Evolutionary conservation across 2,329 filamentous ascomycete genomes (phyloP).

Genomic region (Penicillium janthinellum): DNA sequence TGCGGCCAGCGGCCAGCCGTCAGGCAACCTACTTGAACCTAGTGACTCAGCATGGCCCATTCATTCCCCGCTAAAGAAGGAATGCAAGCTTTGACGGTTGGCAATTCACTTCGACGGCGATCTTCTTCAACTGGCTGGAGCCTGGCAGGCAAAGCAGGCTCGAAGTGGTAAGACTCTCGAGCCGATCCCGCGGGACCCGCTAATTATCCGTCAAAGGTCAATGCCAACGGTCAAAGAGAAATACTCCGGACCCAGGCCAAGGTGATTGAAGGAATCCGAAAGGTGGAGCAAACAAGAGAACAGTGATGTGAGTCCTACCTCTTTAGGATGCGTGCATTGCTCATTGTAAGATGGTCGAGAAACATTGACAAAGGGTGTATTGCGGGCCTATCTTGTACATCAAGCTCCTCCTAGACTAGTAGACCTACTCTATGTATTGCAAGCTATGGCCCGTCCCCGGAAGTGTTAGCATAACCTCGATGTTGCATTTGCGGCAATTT

Average conservation of each 20-base stretch:
- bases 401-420: too few relatives aligned
- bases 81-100: conserved; percentile 17
- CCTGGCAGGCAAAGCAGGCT: too few relatives aligned
- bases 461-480: too few relatives aligned
- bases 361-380: too few relatives aligned
- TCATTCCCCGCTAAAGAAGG: conserved; percentile 15
- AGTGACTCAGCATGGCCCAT: conserved; percentile 29
- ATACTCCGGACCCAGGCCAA: too few relatives aligned
- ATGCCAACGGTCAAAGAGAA: background rate
- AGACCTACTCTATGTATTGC: too few relatives aligned
- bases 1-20: conserved; percentile 10
- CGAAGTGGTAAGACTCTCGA: background rate
- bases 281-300: too few relatives aligned
- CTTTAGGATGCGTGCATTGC: too few relatives aligned
- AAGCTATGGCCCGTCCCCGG: too few relatives aligned
- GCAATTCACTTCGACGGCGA: conserved; percentile 11
- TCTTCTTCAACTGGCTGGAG: conserved; percentile 11
- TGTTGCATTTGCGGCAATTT: background rate
- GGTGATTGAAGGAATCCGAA: too few relatives aligned
- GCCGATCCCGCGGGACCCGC: conserved; percentile 1
- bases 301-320: background rate
- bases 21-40: conserved; percentile 42
- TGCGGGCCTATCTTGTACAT: too few relatives aligned
- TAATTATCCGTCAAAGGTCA: background rate
- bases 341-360: too few relatives aligned